These are phyloP conservation scores for Xerocomus minutiporus DNA, from an alignment of 1,284 basidiomycete genomes.

Conservation along the genomic window DNA sequence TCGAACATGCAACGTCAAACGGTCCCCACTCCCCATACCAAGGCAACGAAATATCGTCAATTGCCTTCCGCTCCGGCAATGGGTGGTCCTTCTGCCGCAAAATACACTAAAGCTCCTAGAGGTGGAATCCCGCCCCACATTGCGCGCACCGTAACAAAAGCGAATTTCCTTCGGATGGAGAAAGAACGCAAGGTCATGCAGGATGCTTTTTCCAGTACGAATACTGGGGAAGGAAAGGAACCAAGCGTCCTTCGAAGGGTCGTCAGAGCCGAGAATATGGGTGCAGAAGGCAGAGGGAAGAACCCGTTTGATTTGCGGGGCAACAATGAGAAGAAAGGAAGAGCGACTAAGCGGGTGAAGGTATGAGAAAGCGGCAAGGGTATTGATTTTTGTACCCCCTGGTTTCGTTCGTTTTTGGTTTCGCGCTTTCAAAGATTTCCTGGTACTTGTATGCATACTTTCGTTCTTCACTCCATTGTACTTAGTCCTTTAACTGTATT, in stretches of 20 bases:
- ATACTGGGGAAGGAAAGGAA: slow-evolving; percentile 11
- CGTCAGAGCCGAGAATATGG: background rate
- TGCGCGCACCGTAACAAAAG: slow-evolving; percentile 30
- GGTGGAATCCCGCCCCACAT: slow-evolving; percentile 31
- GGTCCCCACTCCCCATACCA: background rate
- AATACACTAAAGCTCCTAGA: slow-evolving; percentile 21
- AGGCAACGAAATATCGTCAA: slow-evolving; percentile 10
- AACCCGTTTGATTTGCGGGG: background rate
- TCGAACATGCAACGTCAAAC: background rate
- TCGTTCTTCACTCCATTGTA: slow-evolving; percentile 12
- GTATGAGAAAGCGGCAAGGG: slow-evolving; percentile 4
- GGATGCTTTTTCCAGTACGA: slow-evolving; percentile 8
- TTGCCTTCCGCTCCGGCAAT: background rate
- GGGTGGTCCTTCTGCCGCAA: background rate
- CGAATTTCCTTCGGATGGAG: slow-evolving; percentile 25
- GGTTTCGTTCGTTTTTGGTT: slow-evolving; percentile 1
- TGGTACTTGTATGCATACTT: slow-evolving; percentile 3
- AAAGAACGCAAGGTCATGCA: slow-evolving; percentile 23
- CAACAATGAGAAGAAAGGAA: slow-evolving; percentile 3
- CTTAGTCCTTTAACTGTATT: background rate
- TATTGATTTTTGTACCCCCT: background rate
- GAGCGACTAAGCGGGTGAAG: slow-evolving; percentile 17
- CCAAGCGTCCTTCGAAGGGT: slow-evolving; percentile 26
- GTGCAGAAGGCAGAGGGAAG: slow-evolving; percentile 1
- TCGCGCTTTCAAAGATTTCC: slow-evolving; percentile 14